Evolutionary conservation across 2,329 filamentous ascomycete species (phyloP), one percentile per base, ranked within the genome.

Genomic region (Byssochlamys sp.): DNA sequence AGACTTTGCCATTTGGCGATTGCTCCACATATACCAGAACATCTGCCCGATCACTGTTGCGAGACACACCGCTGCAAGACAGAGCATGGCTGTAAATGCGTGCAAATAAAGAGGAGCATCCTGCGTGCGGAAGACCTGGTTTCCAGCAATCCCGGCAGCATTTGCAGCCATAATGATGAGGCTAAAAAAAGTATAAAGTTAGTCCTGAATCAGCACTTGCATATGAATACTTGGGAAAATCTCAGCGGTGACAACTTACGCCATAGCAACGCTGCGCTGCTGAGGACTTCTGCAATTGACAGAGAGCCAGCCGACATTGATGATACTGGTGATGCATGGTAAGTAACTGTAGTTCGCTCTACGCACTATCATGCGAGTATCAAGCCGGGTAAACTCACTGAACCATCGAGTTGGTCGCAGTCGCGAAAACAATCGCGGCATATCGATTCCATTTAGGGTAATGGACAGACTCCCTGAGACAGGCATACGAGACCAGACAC

Each of bases 261-360:
- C 81, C 82, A 84, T 84, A 10, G 81, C 80, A 0, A 85, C 72
- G 0, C 82, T 81, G 53, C 82, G 73, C 61, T 84, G 78, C 60
- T 84, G 81, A 0, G 81, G 82, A 55, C 82, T 80, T 0, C 75
- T 73, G 65, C 82, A 75, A 2, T 79, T 76, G 0, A 84, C 70
- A 0, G 81, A 83, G 66, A 84, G 74, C 81, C 82, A 85, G 1
- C 81, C 78, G 54, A 84, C 82, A 64, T 85, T 84, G 25, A 85
- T 73, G 14, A 71, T 63, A 25, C 68, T 64, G 57, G 14, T 14
- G 11, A 50, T 3, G 31, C 2, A 24, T 25, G 57, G 57, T 62
- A 48, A 65, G 60, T 24, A 29, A 54, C n/a, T 53, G 29, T 31
- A 19, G 2, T n/a, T 52, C n/a, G 35, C 35, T n/a, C n/a, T 6